Evolutionary conservation across 164 flowering plant species (phyloP).

Genomic region (Houttuynia cordata): DNA sequence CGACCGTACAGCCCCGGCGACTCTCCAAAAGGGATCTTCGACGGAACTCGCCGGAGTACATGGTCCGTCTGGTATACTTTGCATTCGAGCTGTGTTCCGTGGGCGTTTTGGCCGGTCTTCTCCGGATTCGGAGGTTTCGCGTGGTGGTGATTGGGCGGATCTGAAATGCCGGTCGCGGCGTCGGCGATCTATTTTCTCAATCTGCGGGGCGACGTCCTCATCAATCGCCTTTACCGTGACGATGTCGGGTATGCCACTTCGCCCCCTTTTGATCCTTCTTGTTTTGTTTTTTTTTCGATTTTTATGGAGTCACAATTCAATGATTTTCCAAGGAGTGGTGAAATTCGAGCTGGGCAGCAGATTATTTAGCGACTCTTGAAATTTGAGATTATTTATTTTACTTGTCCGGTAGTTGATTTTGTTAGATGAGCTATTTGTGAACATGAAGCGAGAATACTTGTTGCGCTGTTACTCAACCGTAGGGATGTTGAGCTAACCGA

Average conservation of each 20-base stretch:
- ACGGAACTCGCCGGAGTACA: too few relatives aligned
- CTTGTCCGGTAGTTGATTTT: too few relatives aligned
- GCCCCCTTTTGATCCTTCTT: neutral
- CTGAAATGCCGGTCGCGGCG: conserved; percentile 94
- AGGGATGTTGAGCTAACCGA: neutral
- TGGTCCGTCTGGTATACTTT: too few relatives aligned
- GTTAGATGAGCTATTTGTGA: neutral
- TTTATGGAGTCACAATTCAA: too few relatives aligned
- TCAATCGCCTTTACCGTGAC: conserved; percentile 96
- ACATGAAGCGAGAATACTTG: neutral
- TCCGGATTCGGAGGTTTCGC: neutral
- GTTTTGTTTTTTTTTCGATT: neutral
- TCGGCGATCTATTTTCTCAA: conserved; percentile 93
- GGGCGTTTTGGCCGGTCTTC: neutral
- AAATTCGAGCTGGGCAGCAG: neutral
- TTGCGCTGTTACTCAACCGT: neutral
- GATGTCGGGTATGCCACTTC: conserved; percentile 64
- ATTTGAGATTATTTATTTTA: too few relatives aligned
- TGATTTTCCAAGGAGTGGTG: neutral
- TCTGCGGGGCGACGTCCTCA: conserved; percentile 97
- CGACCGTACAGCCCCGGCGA: too few relatives aligned
- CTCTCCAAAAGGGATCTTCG: too few relatives aligned
- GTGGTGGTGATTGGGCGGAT: conserved; percentile 3
- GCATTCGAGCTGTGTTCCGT: neutral
- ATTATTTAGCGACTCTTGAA: neutral